Evolutionary conservation across 768 basidiomycete species (phyloP), one percentile per base, ranked within the genome.

Genomic region (Inosperma sp.): DNA sequence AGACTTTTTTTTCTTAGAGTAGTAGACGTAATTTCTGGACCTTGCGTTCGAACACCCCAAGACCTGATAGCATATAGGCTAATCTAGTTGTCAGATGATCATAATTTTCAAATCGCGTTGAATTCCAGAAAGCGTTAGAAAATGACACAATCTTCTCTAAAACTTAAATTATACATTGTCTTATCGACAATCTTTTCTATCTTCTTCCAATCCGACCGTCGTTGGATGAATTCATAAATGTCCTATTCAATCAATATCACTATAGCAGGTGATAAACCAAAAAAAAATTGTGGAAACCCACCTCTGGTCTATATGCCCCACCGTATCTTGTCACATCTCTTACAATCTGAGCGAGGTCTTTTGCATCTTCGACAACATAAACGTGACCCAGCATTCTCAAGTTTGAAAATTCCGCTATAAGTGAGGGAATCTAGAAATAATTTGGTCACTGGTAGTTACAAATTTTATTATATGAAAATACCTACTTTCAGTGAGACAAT

Each of bases 311-410:
- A 66, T 94, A 93, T 2, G 90, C 86, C 2, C 95, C 96, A 2
- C 96, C 95, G 67, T 98, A 98, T 36, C 95, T 75, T 21, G 93
- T 90, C 7, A 95, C 92, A 68, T 98, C 95, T 54, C 93, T 72
- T 12, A 98, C 94, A 58, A 98, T 95, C 69, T 92, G 88, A 26
- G 95, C 94, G 12, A 99, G 76, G 64, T 98, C 95, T 61, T 93
- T 95, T 0, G 96, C 95, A 56, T 95, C 93, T 56, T 88, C 87
- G 10, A 95, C 93, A 40, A 98, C 90, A 65, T 85, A 98, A 2
- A 98, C 92, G 60, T 98, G 93, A 2, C 94, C 94, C 10, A 96
- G 75, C 93, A 98, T 96, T 69, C 96, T 97, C 49, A 99, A 77
- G 59, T 93, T 86, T 13, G 93, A 82, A 57, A 98, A 99, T 56